Evolutionary conservation across 305 asterid genomes (phyloP).

Genomic region (Nicotiana rustica): DNA sequence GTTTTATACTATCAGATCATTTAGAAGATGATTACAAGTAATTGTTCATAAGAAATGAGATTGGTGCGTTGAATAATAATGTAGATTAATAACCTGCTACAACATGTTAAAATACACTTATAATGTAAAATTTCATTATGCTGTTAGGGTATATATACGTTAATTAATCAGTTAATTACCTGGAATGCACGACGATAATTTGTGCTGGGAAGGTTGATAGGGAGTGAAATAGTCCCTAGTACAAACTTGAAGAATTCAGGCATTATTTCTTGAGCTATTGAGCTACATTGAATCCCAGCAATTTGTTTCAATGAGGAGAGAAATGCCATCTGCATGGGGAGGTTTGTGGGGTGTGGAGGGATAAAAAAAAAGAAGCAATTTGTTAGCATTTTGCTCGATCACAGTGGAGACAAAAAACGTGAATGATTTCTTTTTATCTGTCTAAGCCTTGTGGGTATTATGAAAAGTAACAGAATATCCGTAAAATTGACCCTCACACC

Average conservation of each 20-base stretch:
- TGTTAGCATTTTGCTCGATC: background rate
- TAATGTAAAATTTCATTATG: background rate
- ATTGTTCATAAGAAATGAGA: too few species aligned
- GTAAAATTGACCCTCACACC: too few species aligned
- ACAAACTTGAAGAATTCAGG: conserved; percentile 75
- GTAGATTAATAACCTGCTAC: too few species aligned
- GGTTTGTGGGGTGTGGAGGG: background rate
- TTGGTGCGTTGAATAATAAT: too few species aligned
- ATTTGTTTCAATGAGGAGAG: conserved; percentile 78
- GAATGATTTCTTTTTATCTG: too few species aligned
- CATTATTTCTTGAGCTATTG: conserved; percentile 62
- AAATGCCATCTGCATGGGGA: conserved; percentile 67
- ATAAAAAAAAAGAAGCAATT: background rate
- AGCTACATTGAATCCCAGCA: conserved; percentile 62
- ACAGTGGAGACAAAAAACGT: background rate
- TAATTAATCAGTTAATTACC: conserved; percentile 52
- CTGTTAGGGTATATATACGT: background rate
- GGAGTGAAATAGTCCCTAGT: conserved; percentile 76
- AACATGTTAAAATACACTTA: background rate
- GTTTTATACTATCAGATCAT: too few species aligned
- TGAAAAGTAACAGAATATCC: too few species aligned
- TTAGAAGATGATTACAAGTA: too few species aligned
- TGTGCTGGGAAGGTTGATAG: conserved; percentile 75
- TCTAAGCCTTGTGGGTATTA: too few species aligned
- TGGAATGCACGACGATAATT: conserved; percentile 72